Conservation (phyloP, 495 filamentous ascomycete species). For the Penicillium robsamsonii region DNA sequence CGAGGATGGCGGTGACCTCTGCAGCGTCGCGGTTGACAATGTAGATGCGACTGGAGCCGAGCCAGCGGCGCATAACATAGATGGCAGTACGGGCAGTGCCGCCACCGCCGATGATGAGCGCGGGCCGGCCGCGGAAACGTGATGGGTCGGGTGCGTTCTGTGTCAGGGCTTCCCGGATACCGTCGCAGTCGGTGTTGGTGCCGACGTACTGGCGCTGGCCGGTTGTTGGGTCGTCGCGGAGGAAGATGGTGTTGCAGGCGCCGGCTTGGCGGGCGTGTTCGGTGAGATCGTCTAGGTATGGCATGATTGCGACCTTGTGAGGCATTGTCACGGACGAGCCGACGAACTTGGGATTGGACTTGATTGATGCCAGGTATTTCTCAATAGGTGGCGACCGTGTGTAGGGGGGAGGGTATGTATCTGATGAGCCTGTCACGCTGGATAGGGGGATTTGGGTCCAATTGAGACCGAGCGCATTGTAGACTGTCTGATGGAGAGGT, state of each 20-base stretch:
- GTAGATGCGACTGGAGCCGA: slow-evolving; percentile 64
- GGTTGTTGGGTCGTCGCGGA: slow-evolving; percentile 41
- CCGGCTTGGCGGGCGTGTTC: slow-evolving; percentile 65
- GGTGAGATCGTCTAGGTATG: slow-evolving; percentile 65
- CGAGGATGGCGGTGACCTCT: slow-evolving; percentile 63
- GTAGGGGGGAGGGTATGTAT: slow-evolving; percentile 39
- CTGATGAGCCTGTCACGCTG: slow-evolving; percentile 36
- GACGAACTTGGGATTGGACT: slow-evolving; percentile 50
- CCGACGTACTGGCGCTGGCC: slow-evolving; percentile 54
- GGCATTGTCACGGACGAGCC: slow-evolving; percentile 75
- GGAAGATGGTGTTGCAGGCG: slow-evolving; percentile 72
- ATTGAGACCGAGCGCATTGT: slow-evolving; percentile 53
- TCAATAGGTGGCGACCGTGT: slow-evolving; percentile 44
- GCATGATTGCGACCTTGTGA: slow-evolving; percentile 67
- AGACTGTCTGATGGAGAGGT: slow-evolving; percentile 65
- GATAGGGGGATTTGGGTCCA: slow-evolving; percentile 58
- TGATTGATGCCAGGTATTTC: slow-evolving; percentile 49
- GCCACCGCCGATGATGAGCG: slow-evolving; percentile 63
- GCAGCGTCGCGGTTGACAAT: slow-evolving; percentile 62
- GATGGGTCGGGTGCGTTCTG: slow-evolving; percentile 49
- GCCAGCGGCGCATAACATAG: slow-evolving; percentile 64
- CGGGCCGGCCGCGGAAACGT: slow-evolving; percentile 54
- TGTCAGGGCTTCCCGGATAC: slow-evolving; percentile 65
- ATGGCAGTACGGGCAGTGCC: slow-evolving; percentile 68
- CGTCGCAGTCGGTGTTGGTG: slow-evolving; percentile 75